Base-by-base conservation (phyloP, 2,329 filamentous ascomycete species). In the Pseudocercospora musae region DNA sequence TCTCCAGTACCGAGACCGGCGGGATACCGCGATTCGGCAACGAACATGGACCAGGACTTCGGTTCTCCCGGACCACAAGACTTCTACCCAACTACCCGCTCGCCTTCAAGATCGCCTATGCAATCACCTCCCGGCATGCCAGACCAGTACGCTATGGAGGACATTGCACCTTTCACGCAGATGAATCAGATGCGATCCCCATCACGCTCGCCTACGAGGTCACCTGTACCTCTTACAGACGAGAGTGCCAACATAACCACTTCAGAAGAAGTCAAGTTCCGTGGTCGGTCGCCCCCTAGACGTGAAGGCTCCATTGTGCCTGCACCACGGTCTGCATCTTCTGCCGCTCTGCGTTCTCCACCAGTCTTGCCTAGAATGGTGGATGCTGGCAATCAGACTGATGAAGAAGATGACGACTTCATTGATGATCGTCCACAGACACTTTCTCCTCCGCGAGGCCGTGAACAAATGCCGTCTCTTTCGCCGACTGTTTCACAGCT, bases 251-350 rank as follows among this genome's bases (percentile, higher is more conserved):
- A 31, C n/a, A 21, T 33, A 18, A 56, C 21, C 29, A 56, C 31
- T 10, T 23, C 57, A 13, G 58, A 63, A 37, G 61, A 63, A 44
- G 61, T 63, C 31, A 60, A 55, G 23, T 63, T 63, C 61, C 61
- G 61, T 40, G 61, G 61, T 40, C 61, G 61, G 4, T 63, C 61
- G 9, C 61, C 61, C 27, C 61, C 61, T 9, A 53, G 61, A 46
- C 52, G 52, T 20, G 46, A 40, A 15, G 56, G 53, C 9, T 33
- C n/a, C 13, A 60, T 53, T 27, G 55, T 23, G 7, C 42, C 58
- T 27, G 61, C 42, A 15, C 61, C 61, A 33, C 61, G 61, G 21
- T 63, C 61, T 11, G 57, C 54, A n/a, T 63, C 61, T 10, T 63
- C 61, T 4, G 61, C 42, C 13, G 61, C 57, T 25, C 40, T 63